Base-by-base conservation (phyloP, 2,329 filamentous ascomycete genomes). In the Dothideomycetes sp. region DNA sequence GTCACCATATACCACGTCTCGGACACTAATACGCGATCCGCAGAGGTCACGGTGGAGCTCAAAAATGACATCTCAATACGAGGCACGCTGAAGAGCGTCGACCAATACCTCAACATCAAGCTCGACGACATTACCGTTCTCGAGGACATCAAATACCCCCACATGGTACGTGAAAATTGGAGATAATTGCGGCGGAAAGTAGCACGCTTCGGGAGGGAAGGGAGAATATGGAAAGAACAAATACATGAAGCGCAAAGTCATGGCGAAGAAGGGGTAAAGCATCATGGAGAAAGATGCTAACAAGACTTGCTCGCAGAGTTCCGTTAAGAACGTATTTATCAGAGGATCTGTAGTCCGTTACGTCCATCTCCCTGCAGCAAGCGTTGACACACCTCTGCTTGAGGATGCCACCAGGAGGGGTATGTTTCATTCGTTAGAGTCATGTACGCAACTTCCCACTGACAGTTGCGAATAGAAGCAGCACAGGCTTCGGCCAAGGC, bases 81-180 rank as follows among this genome's bases (percentile, higher is more conserved):
- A 54, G 91, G 91, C 50, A 93, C 81, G 27, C 73, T 98, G 50
- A 98, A 96, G 72, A 93, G 84, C 57, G 89, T 98, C 50, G 91
- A 98, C 61, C 91, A 96, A 69, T 98, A 94, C 66, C 77, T 98
- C 57, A 98, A 98, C 68, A 95, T 98, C 68, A 96, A 96, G 71
- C 77, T 98, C 37, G 91, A 98, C 57, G 86, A 95, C 57, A 93
- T 96, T 45, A 75, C 80, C 47, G 89, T 96, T 22, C 75, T 94
- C 18, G 88, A 98, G 50, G 86, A 96, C 66, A 68, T 91, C 57
- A 87, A 88, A 64, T 96, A 95, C 60, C 91, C 91, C 37, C 91
- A 98, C 63, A 65, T 98, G 62, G 84, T 89, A 55, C 51, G 68
- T 16, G 10, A n/a, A 8, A 41, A 37, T 17, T 62, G 33, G 19